Percentiles rank a stretch among this genome's conserved stretches.
Evolutionary conservation across 805 yeast species (phyloP).

Genomic region (Kodamaea leandrae): DNA sequence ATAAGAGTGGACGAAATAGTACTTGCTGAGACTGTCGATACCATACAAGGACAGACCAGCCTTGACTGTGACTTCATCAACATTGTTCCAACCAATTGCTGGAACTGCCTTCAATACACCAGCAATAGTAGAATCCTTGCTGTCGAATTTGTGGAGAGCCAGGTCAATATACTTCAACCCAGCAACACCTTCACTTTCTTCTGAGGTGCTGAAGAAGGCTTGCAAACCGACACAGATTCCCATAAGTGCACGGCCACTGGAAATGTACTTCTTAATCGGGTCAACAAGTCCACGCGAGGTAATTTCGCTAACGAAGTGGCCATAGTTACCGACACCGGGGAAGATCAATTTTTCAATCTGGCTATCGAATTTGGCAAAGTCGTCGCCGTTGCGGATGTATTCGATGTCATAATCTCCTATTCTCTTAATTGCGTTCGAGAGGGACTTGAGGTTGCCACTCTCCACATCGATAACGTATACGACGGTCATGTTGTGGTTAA

Average conservation of each 20-base stretch:
- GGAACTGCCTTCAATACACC: constrained; percentile 75
- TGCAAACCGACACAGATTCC: constrained; percentile 98
- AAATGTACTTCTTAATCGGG: constrained; percentile 66
- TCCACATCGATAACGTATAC: constrained; percentile 87
- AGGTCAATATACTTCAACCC: constrained; percentile 50
- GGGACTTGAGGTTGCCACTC: constrained; percentile 89
- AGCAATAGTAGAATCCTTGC: constrained; percentile 32
- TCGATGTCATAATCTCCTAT: constrained; percentile 66
- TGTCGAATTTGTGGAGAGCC: constrained; percentile 53
- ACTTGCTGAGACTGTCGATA: constrained; percentile 64
- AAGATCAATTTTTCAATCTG: constrained; percentile 61
- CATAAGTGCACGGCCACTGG: constrained; percentile 83
- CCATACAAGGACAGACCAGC: constrained; percentile 45
- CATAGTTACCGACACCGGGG: constrained; percentile 98
- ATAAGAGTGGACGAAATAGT: constrained; percentile 93
- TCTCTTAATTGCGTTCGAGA: constrained; percentile 78
- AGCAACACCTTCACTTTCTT: constrained; percentile 58
- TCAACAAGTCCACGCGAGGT: constrained; percentile 57
- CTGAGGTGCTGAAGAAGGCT: constrained; percentile 71
- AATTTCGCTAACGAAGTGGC: constrained; percentile 81
- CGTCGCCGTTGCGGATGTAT: constrained; percentile 57
- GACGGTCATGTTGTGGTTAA: constrained; percentile 7
- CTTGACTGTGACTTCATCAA: constrained; percentile 22
- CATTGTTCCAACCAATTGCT: constrained; percentile 92
- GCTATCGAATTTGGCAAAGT: constrained; percentile 42